phyloP scores from a whole-genome alignment of 2,329 filamentous ascomycete species.

The Aspergillus fijiensis region DNA sequence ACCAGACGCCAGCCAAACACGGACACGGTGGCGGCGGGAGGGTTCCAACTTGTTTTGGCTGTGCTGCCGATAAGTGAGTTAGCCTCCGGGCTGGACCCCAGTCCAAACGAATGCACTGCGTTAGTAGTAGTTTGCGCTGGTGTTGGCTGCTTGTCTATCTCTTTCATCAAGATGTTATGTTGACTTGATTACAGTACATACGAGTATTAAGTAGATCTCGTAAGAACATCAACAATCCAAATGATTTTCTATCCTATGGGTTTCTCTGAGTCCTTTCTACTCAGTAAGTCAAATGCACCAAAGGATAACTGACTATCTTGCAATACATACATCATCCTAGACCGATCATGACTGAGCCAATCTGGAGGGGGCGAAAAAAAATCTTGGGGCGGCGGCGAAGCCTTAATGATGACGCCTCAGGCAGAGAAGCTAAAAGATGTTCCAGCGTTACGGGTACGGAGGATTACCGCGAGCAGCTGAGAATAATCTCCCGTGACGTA shows the following conservation, averaged over 20 bases:
- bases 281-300: background rate
- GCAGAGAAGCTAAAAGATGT: background rate
- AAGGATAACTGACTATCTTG: background rate
- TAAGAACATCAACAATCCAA: no score
- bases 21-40: background rate
- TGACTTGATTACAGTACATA: no score
- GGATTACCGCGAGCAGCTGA: no score
- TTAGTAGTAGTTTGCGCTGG: background rate
- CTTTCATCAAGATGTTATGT: no score
- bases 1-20: background rate
- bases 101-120: background rate
- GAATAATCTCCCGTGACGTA: background rate
- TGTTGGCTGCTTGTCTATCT: background rate
- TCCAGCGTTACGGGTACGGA: background rate
- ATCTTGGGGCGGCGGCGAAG: background rate
- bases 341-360: conserved; percentile 6
- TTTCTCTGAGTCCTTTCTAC: no score
- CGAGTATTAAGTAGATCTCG: no score
- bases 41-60: background rate
- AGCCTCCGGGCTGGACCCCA: background rate
- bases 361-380: conserved; percentile 13
- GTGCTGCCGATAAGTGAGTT: background rate
- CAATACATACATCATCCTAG: background rate
- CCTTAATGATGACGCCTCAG: conserved; percentile 2
- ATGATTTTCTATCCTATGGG: no score